Evolutionary conservation across 2,329 filamentous ascomycete species (phyloP).

Genomic region (Colletotrichum navitas): DNA sequence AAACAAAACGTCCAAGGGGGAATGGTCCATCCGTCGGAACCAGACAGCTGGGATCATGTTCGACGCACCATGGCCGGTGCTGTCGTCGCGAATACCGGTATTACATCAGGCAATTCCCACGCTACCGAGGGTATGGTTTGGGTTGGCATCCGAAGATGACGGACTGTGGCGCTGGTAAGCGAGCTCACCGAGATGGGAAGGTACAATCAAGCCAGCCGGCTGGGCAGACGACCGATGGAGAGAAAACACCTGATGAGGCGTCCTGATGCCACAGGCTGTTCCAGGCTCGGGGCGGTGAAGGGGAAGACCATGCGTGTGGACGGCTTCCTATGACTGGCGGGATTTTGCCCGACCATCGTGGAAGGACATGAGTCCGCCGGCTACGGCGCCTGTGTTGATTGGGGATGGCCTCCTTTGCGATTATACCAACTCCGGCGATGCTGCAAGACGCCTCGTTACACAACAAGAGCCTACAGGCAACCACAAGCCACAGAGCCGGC

Average conservation of each 20-base stretch:
- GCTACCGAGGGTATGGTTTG: constrained; percentile 24
- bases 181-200: not conserved
- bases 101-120: constrained; percentile 9
- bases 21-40: constrained; percentile 30
- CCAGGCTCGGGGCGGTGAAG: constrained; percentile 26
- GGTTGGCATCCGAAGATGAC: constrained; percentile 1
- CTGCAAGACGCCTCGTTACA: constrained; percentile 27
- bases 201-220: constrained; percentile 9
- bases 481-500: constrained; percentile 3
- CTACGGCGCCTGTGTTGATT: not conserved
- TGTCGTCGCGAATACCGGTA: constrained; percentile 12
- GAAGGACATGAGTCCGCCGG: not conserved
- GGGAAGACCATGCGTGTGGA: not conserved
- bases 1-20: constrained; percentile 26
- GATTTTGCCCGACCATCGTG: not conserved
- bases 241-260: not conserved
- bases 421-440: constrained; percentile 37
- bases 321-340: not conserved
- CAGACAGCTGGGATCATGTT: constrained; percentile 20
- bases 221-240: not conserved
- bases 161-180: constrained; percentile 11
- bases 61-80: constrained; percentile 1
- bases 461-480: not conserved
- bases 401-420: not conserved
- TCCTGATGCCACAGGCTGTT: constrained; percentile 3